Evolutionary conservation across 1,284 basidiomycete genomes (phyloP), one percentile per base, ranked within the genome.

Genomic region (Ustilago loliicola): DNA sequence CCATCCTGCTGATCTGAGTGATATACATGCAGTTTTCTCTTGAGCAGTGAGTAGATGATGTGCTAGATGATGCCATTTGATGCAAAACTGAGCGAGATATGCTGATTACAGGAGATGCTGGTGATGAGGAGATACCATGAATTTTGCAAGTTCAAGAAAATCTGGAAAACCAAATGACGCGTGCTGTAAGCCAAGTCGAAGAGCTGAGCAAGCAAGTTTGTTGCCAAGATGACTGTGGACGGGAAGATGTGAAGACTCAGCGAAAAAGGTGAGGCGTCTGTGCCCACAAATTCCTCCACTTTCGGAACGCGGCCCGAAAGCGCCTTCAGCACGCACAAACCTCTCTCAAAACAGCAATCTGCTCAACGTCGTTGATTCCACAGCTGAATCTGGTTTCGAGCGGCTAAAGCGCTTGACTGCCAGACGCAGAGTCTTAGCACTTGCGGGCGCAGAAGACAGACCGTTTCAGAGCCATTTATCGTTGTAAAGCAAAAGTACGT

Each of bases 221-320:
- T 32, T 42, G 45, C 21, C 7, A 11, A 45, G 47, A 51, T 59
- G 52, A 21, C 8, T 42, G 40, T 34, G 10, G 8, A 3, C 17
- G 29, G 23, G 42, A 50, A 57, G 47, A 7, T 8, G 29, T 42
- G 25, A 21, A 40, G 27, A 59, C 61, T 58, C 25, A 58, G 51
- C 61, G 32, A 34, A 5, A 38, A 30, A 50, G 30, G 23, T 25
- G 21, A 51, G 29, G 9, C 40, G 67, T 63, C 42, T 48, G 52
- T 53, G 54, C 59, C 56, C 32, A 29, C 4, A 29, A 42, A 57
- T 30, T 64, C 58, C 68, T 71, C 68, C 68, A 65, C 68, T 61
- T 57, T 50, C 29, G 45, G 61, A 56, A 63, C 61, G 45, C 61
- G 53, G 61, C 42, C 19, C 61, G 32, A 56, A 50, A 27, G 25